Evolutionary conservation across 352 stramenopile species (phyloP), one percentile per base, ranked within the genome.

Genomic region (Phytophthora ramorum): DNA sequence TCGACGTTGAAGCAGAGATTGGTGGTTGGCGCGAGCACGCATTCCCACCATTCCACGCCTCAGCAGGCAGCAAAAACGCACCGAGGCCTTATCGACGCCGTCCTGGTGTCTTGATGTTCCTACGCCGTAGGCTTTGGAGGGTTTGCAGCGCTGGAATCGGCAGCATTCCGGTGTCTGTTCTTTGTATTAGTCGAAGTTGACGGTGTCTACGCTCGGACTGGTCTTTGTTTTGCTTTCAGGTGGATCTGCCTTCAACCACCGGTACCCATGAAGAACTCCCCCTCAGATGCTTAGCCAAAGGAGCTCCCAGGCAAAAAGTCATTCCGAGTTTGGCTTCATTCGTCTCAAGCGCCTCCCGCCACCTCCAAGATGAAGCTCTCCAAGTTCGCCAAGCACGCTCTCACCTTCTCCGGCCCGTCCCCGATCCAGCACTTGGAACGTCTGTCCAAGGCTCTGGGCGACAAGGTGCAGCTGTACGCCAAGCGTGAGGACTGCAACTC

Each of bases 401-500:
- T 77, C 59, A 77, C 69, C 13, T 77, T 77, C 35, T 22, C 58
- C 8, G 65, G 65, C 51, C 69, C 69, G 32, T 77, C 69, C n/a
- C 69, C 69, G 5, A 77, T 77, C 34, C 69, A 77, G 45, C 69
- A 74, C 37, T n/a, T 77, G 32, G 59, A 74, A 50, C 69, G 64
- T 20, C 46, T 77, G 37, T 77, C 69, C 37, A 77, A 74, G 51
- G 28, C 50, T 13, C 24, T 77, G 45, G 69, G 69, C 34, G 45
- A 77, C 55, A 77, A 77, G 49, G 69, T 77, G 37, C 69, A 77
- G 57, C 47, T 77, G 38, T 77, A 77, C 55, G 69, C 69, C 49
- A 77, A 77, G 59, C 69, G 69, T 8, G 69, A 74, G 37, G 69
- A 77, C 45, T 77, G 69, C 55, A 77, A 77, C 50, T 77, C 69